Evolutionary conservation across 495 filamentous ascomycete species (phyloP).

Genomic region (Hyaloscypha bicolor): DNA sequence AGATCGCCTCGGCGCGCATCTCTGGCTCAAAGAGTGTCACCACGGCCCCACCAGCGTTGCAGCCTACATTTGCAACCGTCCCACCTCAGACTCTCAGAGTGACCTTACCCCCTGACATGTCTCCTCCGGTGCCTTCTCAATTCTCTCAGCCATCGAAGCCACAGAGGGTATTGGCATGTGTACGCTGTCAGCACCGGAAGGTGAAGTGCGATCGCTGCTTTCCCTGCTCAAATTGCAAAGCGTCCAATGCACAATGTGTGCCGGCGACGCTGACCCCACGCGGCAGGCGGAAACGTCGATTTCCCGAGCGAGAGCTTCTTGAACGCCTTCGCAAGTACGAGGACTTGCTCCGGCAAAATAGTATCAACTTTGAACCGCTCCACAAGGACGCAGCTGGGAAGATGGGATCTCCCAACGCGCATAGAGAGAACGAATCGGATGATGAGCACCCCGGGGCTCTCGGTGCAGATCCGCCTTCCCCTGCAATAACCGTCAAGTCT

Average conservation of each 20-base stretch:
- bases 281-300: conserved; percentile 58
- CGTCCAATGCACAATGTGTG: conserved; percentile 59
- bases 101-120: background rate
- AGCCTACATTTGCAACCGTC: too few relatives aligned
- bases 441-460: conserved; percentile 23
- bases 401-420: conserved; percentile 19
- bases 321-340: conserved; percentile 59
- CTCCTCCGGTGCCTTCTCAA: conserved; percentile 15
- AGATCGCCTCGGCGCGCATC: too few relatives aligned
- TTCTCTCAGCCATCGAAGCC: conserved; percentile 32
- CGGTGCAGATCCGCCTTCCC: conserved; percentile 15
- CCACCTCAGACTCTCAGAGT: too few relatives aligned
- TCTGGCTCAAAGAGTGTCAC: too few relatives aligned
- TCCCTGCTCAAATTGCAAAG: conserved; percentile 65
- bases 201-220: conserved; percentile 67
- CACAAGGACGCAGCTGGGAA: conserved; percentile 37
- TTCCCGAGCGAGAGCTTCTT: conserved; percentile 50
- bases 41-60: too few relatives aligned
- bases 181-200: conserved; percentile 66
- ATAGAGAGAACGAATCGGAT: conserved; percentile 34
- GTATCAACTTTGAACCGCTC: conserved; percentile 33
- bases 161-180: conserved; percentile 56
- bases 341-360: conserved; percentile 50
- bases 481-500: conserved; percentile 34
- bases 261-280: conserved; percentile 61